A percentile compares a stretch with the other conserved stretches of the same genome.
Conservation (phyloP, 306 rosid genomes). For the Gillenia trifoliata region DNA sequence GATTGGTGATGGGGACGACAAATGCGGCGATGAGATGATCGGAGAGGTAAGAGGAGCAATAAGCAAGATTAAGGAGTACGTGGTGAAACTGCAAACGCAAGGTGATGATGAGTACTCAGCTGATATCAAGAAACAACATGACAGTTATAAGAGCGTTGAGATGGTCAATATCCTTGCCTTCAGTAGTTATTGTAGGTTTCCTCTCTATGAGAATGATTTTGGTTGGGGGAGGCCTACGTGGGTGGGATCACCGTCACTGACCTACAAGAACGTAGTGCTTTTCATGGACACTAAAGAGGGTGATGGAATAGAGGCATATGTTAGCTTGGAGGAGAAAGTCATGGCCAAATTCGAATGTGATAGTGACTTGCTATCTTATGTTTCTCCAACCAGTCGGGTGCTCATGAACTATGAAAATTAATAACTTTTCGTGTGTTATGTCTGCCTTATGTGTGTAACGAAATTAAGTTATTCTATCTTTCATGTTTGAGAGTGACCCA, state of each 20-base stretch:
- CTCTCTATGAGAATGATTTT: constrained; percentile 9
- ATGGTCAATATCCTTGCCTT: not conserved
- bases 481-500: too few relatives aligned
- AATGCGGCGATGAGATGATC: not conserved
- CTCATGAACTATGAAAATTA: too few relatives aligned
- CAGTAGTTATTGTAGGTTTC: constrained; percentile 19
- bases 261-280: constrained; percentile 38
- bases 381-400: too few relatives aligned
- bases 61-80: not conserved
- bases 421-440: too few relatives aligned
- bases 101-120: constrained; percentile 2
- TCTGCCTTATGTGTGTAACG: too few relatives aligned
- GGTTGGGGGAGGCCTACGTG: constrained; percentile 59
- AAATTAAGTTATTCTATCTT: too few relatives aligned
- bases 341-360: constrained; percentile 47
- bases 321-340: constrained; percentile 36
- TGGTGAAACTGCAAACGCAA: not conserved
- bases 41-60: constrained; percentile 22
- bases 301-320: too few relatives aligned
- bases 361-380: constrained; percentile 23
- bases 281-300: constrained; percentile 41
- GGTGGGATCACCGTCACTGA: constrained; percentile 37
- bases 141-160: not conserved
- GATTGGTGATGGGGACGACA: not conserved
- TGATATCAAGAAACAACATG: not conserved